These are phyloP conservation scores for Ormosia semicastrata DNA, from an alignment of 306 rosid genomes.

Conservation along the genomic window DNA sequence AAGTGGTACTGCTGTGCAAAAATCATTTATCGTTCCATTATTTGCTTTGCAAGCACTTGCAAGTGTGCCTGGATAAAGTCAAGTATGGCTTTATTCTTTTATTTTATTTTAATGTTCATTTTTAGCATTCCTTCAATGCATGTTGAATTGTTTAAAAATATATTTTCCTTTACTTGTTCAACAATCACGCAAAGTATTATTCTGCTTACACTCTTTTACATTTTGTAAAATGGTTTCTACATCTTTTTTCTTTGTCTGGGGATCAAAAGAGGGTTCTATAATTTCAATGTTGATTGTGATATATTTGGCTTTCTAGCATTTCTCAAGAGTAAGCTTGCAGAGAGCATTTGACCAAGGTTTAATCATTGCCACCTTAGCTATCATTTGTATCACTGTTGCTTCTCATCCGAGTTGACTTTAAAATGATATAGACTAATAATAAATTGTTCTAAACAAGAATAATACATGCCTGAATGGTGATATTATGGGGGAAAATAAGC, in stretches of 20 bases:
- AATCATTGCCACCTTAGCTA: slow-evolving; percentile 53
- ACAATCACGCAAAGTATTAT: not conserved
- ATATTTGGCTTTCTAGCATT: slow-evolving; percentile 72
- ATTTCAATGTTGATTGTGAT: too few species aligned
- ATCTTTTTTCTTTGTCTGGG: slow-evolving; percentile 40
- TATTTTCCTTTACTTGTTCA: not conserved
- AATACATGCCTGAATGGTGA: slow-evolving; percentile 13
- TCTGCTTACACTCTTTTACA: not conserved
- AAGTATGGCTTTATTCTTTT: slow-evolving; percentile 35
- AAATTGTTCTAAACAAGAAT: slow-evolving; percentile 28
- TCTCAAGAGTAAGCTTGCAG: slow-evolving; percentile 53
- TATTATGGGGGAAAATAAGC: not conserved
- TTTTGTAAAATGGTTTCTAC: not conserved
- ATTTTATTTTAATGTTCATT: not conserved
- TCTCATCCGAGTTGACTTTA: too few species aligned
- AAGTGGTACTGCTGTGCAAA: slow-evolving; percentile 59
- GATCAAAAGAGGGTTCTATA: slow-evolving; percentile 54
- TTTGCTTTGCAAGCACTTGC: slow-evolving; percentile 63
- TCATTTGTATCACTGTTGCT: slow-evolving; percentile 31
- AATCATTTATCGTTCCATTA: slow-evolving; percentile 59
- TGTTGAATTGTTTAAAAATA: not conserved
- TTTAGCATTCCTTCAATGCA: not conserved
- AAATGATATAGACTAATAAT: slow-evolving; percentile 6
- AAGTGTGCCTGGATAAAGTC: slow-evolving; percentile 41
- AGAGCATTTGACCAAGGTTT: slow-evolving; percentile 64